phyloP scores from a whole-genome alignment of 2,329 filamentous ascomycete species.

The Lasiodiplodia sp. region DNA sequence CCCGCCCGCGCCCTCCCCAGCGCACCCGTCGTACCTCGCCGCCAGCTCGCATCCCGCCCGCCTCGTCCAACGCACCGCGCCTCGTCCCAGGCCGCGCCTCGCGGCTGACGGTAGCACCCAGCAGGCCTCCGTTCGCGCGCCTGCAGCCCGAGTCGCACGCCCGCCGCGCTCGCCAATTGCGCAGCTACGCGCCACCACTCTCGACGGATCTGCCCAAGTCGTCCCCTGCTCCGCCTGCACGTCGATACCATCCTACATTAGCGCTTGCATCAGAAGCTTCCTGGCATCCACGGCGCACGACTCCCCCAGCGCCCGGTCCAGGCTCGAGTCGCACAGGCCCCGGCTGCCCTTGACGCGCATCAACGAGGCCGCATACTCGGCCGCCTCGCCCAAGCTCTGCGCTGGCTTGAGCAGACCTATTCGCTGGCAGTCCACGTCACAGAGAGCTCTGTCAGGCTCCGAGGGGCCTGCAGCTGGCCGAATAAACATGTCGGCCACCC shows the following conservation, averaged over 20 bases:
- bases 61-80: constrained; percentile 5
- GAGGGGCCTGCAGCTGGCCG: constrained; percentile 61
- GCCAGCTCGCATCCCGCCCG: constrained; percentile 10
- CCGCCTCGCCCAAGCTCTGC: constrained; percentile 32
- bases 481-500: constrained; percentile 94
- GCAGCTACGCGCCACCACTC: constrained; percentile 28
- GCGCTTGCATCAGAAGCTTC: constrained; percentile 30
- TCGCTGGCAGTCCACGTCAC: constrained; percentile 36
- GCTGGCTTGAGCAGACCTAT: constrained; percentile 32
- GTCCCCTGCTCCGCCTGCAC: constrained; percentile 28
- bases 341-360: constrained; percentile 31
- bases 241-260: constrained; percentile 29
- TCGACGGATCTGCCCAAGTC: constrained; percentile 26
- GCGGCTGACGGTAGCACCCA: constrained; percentile 30
- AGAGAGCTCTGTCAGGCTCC: constrained; percentile 47
- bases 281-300: constrained; percentile 27
- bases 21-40: constrained; percentile 22
- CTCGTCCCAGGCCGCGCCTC: constrained; percentile 26
- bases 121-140: constrained; percentile 20
- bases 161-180: constrained; percentile 29
- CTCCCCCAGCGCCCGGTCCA: constrained; percentile 24
- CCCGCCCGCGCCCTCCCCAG: background rate
- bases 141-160: constrained; percentile 31
- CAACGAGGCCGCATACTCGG: constrained; percentile 43
- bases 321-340: constrained; percentile 31